phyloP scores from a whole-genome alignment of 1,284 basidiomycete genomes.

The Phellopilus nigrolimitatus region DNA sequence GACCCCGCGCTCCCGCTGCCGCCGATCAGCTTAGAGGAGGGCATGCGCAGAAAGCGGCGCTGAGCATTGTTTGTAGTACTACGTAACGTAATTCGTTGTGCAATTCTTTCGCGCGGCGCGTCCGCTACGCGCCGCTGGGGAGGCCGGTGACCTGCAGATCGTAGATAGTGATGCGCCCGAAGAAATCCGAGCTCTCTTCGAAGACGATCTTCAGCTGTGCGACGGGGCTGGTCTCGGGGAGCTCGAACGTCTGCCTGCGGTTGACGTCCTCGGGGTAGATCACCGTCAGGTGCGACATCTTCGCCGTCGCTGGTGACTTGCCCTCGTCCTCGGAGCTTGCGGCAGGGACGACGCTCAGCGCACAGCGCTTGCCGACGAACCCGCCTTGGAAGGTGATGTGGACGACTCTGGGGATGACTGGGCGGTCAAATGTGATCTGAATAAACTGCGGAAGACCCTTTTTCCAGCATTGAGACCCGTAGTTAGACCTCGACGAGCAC shows the following conservation, averaged over 20 bases:
- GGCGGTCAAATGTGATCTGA: conserved; percentile 52
- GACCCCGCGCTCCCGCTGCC: conserved; percentile 11
- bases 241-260: conserved; percentile 58
- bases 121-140: too few relatives aligned
- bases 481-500: background rate
- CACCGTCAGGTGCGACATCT: conserved; percentile 32
- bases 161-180: conserved; percentile 70
- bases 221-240: conserved; percentile 28
- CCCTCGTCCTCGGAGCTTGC: conserved; percentile 24
- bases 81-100: too few relatives aligned
- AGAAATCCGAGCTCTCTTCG: conserved; percentile 74
- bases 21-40: conserved; percentile 1
- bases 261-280: conserved; percentile 78
- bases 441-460: conserved; percentile 73
- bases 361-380: conserved; percentile 67
- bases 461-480: conserved; percentile 2
- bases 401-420: conserved; percentile 49
- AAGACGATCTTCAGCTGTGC: conserved; percentile 57
- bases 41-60: background rate
- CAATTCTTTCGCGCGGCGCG: too few relatives aligned
- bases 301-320: conserved; percentile 1
- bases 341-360: conserved; percentile 36
- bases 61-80: too few relatives aligned
- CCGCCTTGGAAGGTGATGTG: conserved; percentile 78
- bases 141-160: conserved; percentile 52